These are phyloP conservation scores for Coniella lustricola DNA, from an alignment of 2,329 filamentous ascomycete genomes.

Conservation along the genomic window DNA sequence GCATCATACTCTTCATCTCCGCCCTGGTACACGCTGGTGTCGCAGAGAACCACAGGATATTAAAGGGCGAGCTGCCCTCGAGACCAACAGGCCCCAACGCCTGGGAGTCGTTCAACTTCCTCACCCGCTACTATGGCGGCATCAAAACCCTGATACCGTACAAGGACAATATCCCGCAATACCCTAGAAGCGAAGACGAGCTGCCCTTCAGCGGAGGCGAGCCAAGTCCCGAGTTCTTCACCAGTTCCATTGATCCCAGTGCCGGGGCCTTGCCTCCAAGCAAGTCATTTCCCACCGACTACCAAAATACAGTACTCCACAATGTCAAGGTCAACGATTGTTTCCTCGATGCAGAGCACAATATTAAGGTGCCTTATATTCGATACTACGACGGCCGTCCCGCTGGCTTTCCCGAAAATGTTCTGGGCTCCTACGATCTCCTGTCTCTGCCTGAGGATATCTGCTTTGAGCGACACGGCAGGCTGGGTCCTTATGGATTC, in stretches of 20 bases:
- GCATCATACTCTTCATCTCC: slow-evolving; percentile 69
- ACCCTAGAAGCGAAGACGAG: slow-evolving; percentile 62
- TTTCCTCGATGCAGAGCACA: slow-evolving; percentile 65
- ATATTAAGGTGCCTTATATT: slow-evolving; percentile 60
- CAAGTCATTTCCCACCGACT: slow-evolving; percentile 42
- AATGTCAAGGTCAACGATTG: slow-evolving; percentile 60
- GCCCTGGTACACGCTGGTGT: slow-evolving; percentile 68
- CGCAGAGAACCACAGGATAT: slow-evolving; percentile 56
- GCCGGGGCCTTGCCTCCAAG: slow-evolving; percentile 35
- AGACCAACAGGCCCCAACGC: slow-evolving; percentile 56
- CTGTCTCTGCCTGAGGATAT: slow-evolving; percentile 74
- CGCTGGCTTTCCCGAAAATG: slow-evolving; percentile 74
- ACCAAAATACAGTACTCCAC: slow-evolving; percentile 31
- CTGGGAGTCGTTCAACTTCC: slow-evolving; percentile 81
- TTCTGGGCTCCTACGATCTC: slow-evolving; percentile 80
- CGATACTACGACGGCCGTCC: slow-evolving; percentile 73
- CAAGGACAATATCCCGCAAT: slow-evolving; percentile 68
- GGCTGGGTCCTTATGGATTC: slow-evolving; percentile 81
- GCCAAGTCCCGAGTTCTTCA: slow-evolving; percentile 16
- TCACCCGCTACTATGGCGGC: slow-evolving; percentile 86
- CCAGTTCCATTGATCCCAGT: slow-evolving; percentile 21
- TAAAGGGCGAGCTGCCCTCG: slow-evolving; percentile 50
- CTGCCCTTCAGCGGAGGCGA: slow-evolving; percentile 34
- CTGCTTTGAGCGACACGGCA: slow-evolving; percentile 88
- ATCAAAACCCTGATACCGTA: slow-evolving; percentile 63